Base-by-base conservation (phyloP, 1,139 yeast species). In the Protomyces arabidopsidicola region DNA sequence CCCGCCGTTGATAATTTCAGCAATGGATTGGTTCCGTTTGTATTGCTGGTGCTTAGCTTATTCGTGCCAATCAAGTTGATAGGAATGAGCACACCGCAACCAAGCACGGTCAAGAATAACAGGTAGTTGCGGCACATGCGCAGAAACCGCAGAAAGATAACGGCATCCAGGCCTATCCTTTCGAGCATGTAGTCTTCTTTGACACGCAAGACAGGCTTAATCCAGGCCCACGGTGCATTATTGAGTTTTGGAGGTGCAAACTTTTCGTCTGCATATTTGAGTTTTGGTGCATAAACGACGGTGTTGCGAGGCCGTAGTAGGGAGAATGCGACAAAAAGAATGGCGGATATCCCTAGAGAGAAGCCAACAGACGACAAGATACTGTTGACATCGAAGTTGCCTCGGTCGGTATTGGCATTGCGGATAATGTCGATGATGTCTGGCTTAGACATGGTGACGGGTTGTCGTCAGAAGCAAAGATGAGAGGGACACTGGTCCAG, bases 161-260 rank as follows among this genome's bases (percentile, higher is more conserved):
- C 75, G 10, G 78, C 77, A 61, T 77, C 80, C 22, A 77, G 69
- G 1, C 80, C 80, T 8, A 73, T 62, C n/a, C 69, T 65, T 2
- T 70, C 71, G 2, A 73, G 67, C 48, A 75, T 63, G 38, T 71
- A 73, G 0, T 69, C 69, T 48, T 75, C 77, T 24, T 67, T 66
- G 16, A 70, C 64, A 2, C 51, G 52, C 61, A 69, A 70, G 22
- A 74, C 69, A 16, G 67, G 66, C 54, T 57, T 65, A 38, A 76
- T 63, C 76, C 79, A 76, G 3, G 67, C 55, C 36, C 75, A 59
- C 4, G 71, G 68, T 18, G 69, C 69, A 8, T 68, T 68, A 4
- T 70, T 66, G 38, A 73, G 64, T 36, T 68, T 69, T 39, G 69
- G 68, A 1, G 73, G 73, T 27, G 63, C 61, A 63, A 52, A 61